A percentile compares a stretch with the other conserved stretches of the same genome.
These are phyloP conservation scores for Lycium barbarum DNA, from an alignment of 257 asterid genomes.

Conservation along the genomic window DNA sequence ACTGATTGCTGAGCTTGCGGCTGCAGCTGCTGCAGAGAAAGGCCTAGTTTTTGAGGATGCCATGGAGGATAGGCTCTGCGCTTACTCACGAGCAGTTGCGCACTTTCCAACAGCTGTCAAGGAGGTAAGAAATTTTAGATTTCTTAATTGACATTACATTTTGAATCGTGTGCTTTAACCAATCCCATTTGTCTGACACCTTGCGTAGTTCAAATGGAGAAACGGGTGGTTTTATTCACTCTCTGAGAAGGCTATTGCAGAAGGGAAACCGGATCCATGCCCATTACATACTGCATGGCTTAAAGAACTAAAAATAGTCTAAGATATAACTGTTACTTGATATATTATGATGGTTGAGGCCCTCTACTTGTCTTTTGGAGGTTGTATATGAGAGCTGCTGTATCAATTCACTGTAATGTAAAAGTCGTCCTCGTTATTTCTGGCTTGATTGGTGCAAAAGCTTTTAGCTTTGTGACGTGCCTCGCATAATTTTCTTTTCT, in stretches of 20 bases:
- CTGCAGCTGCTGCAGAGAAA: slow-evolving; percentile 86
- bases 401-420: background rate
- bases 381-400: slow-evolving; percentile 21
- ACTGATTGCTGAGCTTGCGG: slow-evolving; percentile 82
- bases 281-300: slow-evolving; percentile 96
- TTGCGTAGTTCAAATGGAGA: slow-evolving; percentile 89
- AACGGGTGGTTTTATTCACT: slow-evolving; percentile 96
- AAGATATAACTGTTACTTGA: slow-evolving; percentile 17
- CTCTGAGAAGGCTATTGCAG: slow-evolving; percentile 76
- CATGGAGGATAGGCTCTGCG: slow-evolving; percentile 87
- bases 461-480: background rate
- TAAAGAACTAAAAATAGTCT: slow-evolving; percentile 79
- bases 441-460: background rate
- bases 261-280: slow-evolving; percentile 92
- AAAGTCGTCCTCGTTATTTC: background rate
- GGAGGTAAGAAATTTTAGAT: slow-evolving; percentile 61
- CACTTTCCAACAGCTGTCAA: slow-evolving; percentile 98
- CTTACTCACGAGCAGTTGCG: slow-evolving; percentile 94
- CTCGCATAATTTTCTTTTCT: background rate
- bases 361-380: slow-evolving; percentile 5
- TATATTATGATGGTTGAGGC: background rate
- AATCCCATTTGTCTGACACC: slow-evolving; percentile 3
- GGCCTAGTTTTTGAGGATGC: slow-evolving; percentile 73
- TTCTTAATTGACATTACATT: background rate
- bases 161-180: background rate